Base-by-base conservation (phyloP, 1,284 basidiomycete genomes). In the Wallemia ichthyophaga region DNA sequence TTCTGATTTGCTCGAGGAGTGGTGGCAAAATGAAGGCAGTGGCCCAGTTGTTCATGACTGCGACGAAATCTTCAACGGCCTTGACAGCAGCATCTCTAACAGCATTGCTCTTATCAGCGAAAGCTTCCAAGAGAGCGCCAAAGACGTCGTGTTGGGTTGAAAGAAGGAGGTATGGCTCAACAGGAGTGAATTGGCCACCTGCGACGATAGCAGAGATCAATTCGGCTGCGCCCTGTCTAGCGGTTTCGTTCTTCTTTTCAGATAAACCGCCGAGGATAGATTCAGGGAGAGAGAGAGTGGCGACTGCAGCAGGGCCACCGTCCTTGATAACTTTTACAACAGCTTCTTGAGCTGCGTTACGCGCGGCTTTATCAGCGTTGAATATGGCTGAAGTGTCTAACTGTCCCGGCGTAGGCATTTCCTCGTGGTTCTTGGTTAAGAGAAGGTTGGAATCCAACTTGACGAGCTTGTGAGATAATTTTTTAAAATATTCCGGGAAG, bases 1-100 rank as follows among this genome's bases (percentile, higher is more conserved):
- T 85, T 74, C 84, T 84, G 75, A 94, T 85, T 75, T 96, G 82
- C 71, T 86, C 78, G 71, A 98, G 85, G 70, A 98, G 76, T 64
- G 83, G 75, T 62, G 89, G 87, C 68, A 98, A 82, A 68, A 96
- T 72, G 68, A 87, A 78, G 62, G 79, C 76, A 32, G 83, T 74
- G 58, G 82, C 85, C 89, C 91, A 96, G 28, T 85, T 81, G 75
- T 84, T 89, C 82, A 88, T 85, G 65, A 77, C 75, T 67, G 82
- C 75, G 68, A 81, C 81, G 67, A 83, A 83, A 67, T 76, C 74
- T 70, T 79, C 79, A 68, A 92, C 81, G 61, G 91, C 88, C 67
- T 82, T 80, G 63, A 91, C 73, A 62, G 92, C 84, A 60, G 85
- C 83, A 65, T 80, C 82, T 70, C 82, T 79, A 69, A 83, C 83